Conservation (phyloP, 345 rosid species). For the Salix dunnii region DNA sequence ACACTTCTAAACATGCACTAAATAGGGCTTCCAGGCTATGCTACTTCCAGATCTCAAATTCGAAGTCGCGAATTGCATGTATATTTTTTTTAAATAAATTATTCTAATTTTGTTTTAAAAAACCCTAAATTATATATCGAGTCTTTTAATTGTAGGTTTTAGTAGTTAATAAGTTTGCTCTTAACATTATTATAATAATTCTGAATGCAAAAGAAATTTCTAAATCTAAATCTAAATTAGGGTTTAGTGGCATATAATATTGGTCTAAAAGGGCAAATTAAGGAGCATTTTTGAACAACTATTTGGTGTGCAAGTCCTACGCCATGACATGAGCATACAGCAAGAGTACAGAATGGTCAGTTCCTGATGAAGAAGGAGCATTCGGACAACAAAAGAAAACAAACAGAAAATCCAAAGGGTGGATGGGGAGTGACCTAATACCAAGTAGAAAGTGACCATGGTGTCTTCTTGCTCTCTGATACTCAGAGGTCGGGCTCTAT, state of each 20-base stretch:
- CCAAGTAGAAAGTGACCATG: neutral
- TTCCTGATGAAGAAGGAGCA: neutral
- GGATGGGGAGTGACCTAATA: slow-evolving; percentile 22
- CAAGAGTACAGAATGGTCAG: neutral
- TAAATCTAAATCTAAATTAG: too few relatives aligned
- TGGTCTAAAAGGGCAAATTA: neutral
- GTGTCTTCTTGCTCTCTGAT: too few relatives aligned
- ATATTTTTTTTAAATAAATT: too few relatives aligned
- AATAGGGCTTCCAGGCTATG: too few relatives aligned
- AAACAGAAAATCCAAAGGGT: slow-evolving; percentile 23
- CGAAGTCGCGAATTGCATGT: too few relatives aligned
- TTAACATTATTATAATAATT: neutral
- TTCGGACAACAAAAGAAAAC: slow-evolving; percentile 24
- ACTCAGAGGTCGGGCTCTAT: too few relatives aligned
- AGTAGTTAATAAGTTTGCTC: neutral
- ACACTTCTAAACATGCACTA: too few relatives aligned
- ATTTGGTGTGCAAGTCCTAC: neutral
- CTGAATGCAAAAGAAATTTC: too few relatives aligned
- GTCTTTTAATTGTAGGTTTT: neutral
- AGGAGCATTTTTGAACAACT: neutral
- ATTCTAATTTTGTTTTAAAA: too few relatives aligned
- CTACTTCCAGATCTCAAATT: too few relatives aligned
- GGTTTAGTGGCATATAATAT: neutral
- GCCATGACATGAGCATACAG: slow-evolving; percentile 6
- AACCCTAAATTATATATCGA: neutral